Evolutionary conservation across 345 rosid species (phyloP).

Genomic region (Turnera subulata): DNA sequence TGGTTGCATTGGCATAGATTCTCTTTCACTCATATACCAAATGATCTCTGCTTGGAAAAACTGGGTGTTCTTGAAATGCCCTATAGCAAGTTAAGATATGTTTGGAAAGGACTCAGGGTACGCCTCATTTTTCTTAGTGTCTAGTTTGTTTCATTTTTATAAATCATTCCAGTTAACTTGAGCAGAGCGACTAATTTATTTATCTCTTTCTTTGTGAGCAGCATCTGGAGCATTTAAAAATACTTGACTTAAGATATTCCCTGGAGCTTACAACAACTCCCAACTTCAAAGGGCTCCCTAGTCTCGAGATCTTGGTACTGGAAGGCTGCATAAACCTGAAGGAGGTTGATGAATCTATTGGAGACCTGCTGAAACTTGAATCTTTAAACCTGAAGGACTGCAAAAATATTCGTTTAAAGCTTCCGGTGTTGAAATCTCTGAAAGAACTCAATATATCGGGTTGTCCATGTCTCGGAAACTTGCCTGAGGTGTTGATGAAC

Average conservation of each 20-base stretch:
- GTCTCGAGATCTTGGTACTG: background rate
- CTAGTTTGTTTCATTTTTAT: too few relatives aligned
- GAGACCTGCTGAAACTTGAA: too few relatives aligned
- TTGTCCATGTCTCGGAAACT: background rate
- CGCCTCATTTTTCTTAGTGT: background rate
- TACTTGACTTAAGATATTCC: background rate
- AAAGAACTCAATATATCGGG: background rate
- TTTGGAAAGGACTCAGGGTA: background rate
- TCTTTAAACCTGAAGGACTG: too few relatives aligned
- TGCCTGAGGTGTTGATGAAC: background rate
- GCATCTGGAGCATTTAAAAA: background rate
- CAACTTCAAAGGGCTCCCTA: background rate
- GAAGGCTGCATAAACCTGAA: too few relatives aligned
- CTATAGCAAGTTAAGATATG: too few relatives aligned
- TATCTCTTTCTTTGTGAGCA: too few relatives aligned
- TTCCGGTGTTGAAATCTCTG: too few relatives aligned
- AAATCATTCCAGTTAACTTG: background rate
- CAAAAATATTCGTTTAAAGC: too few relatives aligned
- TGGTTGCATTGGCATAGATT: slow-evolving; percentile 5
- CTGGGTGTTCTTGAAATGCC: too few relatives aligned
- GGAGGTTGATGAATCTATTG: too few relatives aligned
- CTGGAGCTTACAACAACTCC: background rate
- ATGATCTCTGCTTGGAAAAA: background rate
- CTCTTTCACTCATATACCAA: background rate
- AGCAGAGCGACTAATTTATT: too few relatives aligned